These are phyloP conservation scores for Malus sylvestris DNA, from an alignment of 306 rosid genomes.

Conservation along the genomic window DNA sequence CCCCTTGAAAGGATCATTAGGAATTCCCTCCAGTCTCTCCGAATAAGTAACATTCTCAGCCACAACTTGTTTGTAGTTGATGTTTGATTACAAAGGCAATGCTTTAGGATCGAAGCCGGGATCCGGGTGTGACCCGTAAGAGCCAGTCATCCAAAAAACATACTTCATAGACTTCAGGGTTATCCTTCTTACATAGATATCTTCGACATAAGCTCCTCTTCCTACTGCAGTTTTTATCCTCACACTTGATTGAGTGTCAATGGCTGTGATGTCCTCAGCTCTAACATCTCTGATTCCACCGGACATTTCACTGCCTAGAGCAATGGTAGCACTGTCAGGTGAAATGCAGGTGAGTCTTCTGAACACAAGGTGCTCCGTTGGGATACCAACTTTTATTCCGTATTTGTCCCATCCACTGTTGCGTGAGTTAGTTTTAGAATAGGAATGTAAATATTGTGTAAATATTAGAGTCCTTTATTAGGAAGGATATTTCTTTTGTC, in stretches of 20 bases:
- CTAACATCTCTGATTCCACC: slow-evolving; percentile 71
- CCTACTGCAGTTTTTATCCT: slow-evolving; percentile 58
- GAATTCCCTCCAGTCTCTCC: slow-evolving; percentile 46
- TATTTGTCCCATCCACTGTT: slow-evolving; percentile 45
- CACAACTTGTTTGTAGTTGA: slow-evolving; percentile 39
- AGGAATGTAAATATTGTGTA: too few relatives aligned
- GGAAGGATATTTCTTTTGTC: too few relatives aligned
- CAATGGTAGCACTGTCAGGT: slow-evolving; percentile 52
- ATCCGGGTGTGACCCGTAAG: slow-evolving; percentile 25
- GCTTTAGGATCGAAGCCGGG: slow-evolving; percentile 41
- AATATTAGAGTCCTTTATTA: too few relatives aligned
- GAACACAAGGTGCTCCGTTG: slow-evolving; percentile 39
- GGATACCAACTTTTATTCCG: slow-evolving; percentile 59
- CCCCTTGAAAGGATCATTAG: slow-evolving; percentile 37
- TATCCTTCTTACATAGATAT: slow-evolving; percentile 48
- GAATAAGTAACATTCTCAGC: slow-evolving; percentile 45
- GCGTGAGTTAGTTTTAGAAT: too few relatives aligned
- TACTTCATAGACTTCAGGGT: slow-evolving; percentile 46
- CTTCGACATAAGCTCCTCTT: slow-evolving; percentile 53
- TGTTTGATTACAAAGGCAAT: slow-evolving; percentile 29
- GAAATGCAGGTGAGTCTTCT: slow-evolving; percentile 51
- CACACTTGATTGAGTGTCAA: slow-evolving; percentile 49
- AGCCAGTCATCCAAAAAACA: slow-evolving; percentile 58
- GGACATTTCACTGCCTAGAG: slow-evolving; percentile 79
- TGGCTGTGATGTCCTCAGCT: slow-evolving; percentile 43